phyloP scores from a whole-genome alignment of 1,284 basidiomycete genomes.

The Vanrija sp. region DNA sequence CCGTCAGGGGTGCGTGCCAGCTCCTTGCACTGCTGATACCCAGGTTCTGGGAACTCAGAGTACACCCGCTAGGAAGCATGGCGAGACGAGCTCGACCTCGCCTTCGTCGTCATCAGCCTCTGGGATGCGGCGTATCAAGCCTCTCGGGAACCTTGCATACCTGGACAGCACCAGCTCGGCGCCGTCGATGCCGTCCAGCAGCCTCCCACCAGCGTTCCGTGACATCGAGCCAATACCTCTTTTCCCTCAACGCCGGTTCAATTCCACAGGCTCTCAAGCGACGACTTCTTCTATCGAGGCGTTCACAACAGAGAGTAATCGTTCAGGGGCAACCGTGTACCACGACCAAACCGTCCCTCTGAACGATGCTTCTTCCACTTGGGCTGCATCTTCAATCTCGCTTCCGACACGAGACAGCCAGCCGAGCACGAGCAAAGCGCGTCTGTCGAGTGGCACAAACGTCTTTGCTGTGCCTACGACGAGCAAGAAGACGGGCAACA shows the following conservation, averaged over 20 bases:
- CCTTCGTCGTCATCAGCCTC: background rate
- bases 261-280: background rate
- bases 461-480: too few species aligned
- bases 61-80: background rate
- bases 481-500: too few species aligned
- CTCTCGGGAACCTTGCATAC: background rate
- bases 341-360: conserved; percentile 16
- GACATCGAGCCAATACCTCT: background rate
- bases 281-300: background rate
- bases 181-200: background rate
- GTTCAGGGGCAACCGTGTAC: background rate
- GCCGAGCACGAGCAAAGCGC: too few species aligned
- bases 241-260: background rate
- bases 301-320: too few species aligned
- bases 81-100: too few species aligned
- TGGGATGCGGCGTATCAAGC: background rate
- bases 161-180: background rate
- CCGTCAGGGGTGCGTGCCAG: background rate
- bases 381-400: too few species aligned
- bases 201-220: background rate
- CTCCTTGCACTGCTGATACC: background rate
- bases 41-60: background rate
- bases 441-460: too few species aligned
- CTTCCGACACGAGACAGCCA: too few species aligned
- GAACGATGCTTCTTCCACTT: conserved; percentile 6